A percentile compares a stretch with the other conserved stretches of the same genome.
phyloP scores from a whole-genome alignment of 1,284 basidiomycete species.

The Cutaneotrichosporon sp. region DNA sequence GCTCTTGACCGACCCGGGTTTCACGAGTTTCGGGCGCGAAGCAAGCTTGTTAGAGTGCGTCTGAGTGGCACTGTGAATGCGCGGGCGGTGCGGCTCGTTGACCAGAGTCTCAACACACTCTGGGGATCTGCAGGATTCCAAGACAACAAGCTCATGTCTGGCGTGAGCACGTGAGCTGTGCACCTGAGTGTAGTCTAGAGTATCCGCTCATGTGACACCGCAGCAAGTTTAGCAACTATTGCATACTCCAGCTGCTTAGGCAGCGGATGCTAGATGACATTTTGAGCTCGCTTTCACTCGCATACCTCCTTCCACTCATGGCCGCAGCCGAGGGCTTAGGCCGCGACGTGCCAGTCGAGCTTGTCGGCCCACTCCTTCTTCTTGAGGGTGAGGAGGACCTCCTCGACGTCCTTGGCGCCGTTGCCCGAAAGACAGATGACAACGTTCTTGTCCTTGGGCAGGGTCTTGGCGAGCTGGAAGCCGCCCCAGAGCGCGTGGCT shows the following conservation, averaged over 20 bases:
- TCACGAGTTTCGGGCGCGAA: no score
- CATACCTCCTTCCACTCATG: background rate
- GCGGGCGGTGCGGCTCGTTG: no score
- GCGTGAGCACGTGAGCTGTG: no score
- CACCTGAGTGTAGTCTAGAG: no score
- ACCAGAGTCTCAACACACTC: no score
- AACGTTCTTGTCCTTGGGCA: conserved; percentile 81
- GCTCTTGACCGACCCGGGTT: no score
- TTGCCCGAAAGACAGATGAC: conserved; percentile 63
- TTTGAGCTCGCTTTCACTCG: background rate
- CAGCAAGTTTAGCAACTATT: background rate
- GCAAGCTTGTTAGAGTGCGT: no score
- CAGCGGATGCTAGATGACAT: background rate
- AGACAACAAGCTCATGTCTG: no score
- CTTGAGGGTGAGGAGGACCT: conserved; percentile 50
- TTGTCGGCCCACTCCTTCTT: conserved; percentile 76
- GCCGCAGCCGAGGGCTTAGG: conserved; percentile 21
- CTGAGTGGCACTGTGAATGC: no score
- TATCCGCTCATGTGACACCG: no score
- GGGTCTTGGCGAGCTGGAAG: conserved; percentile 76
- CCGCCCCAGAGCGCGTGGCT: conserved; percentile 95
- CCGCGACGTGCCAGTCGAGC: conserved; percentile 75
- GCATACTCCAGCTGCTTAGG: background rate
- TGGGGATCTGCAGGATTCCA: no score
- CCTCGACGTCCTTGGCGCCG: conserved; percentile 51